A percentile compares a stretch with the other conserved stretches of the same genome.
phyloP scores from a whole-genome alignment of 2,329 filamentous ascomycete species.

The Metarhizium sp. region DNA sequence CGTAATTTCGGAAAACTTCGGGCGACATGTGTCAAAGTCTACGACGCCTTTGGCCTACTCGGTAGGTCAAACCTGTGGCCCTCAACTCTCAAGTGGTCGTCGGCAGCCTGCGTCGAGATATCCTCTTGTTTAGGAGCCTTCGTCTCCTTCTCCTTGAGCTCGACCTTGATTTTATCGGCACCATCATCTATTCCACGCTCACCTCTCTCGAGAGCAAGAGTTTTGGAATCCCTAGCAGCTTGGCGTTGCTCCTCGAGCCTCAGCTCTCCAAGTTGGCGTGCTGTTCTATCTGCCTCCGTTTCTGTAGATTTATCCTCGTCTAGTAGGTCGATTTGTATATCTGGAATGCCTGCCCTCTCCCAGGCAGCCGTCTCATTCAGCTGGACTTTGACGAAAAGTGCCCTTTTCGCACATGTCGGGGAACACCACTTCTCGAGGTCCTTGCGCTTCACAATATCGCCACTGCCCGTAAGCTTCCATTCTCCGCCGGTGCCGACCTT shows the following conservation, averaged over 20 bases:
- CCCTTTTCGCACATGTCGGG: constrained; percentile 65
- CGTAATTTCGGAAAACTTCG: not conserved
- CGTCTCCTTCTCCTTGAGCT: constrained; percentile 40
- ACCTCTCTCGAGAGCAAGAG: constrained; percentile 43
- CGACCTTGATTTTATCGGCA: constrained; percentile 33
- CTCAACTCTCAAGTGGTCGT: constrained; percentile 38
- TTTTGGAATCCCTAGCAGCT: constrained; percentile 27
- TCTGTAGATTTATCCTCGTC: constrained; percentile 52
- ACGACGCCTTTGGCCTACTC: not conserved
- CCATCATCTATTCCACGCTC: constrained; percentile 14
- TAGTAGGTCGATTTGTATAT: constrained; percentile 50
- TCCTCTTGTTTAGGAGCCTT: constrained; percentile 11
- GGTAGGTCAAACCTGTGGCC: constrained; percentile 37
- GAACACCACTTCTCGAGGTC: constrained; percentile 85
- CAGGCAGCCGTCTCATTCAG: constrained; percentile 77
- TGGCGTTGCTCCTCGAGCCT: constrained; percentile 35
- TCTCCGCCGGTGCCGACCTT: constrained; percentile 47
- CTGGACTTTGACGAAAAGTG: constrained; percentile 82
- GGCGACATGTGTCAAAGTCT: not conserved
- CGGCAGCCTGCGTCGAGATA: constrained; percentile 21
- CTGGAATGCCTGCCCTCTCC: constrained; percentile 57
- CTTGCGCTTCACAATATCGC: constrained; percentile 55
- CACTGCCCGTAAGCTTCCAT: constrained; percentile 54
- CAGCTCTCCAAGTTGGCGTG: constrained; percentile 29
- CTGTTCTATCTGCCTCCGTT: constrained; percentile 30